Evolutionary conservation across 1,284 basidiomycete genomes (phyloP), one percentile per base, ranked within the genome.

Genomic region (Cystobasidium slooffiae): DNA sequence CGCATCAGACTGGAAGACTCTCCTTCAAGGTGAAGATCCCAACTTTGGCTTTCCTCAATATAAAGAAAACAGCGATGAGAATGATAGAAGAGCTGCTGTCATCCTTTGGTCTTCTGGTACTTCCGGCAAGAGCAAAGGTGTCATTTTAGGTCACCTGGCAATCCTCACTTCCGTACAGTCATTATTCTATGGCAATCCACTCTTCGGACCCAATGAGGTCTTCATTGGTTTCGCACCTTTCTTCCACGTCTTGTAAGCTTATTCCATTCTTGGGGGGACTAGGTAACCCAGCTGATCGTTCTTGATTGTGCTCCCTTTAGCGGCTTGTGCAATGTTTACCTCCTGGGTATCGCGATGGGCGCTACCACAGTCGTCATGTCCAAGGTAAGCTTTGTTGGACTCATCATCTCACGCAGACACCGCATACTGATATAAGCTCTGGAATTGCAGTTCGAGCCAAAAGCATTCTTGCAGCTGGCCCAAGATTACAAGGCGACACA

Each of bases 101-200:
- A 77, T 82, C 14, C 77, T 83, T 49, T 83, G 82, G 82, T 79
- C 78, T 18, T 80, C 80, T 22, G 82, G 82, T 1, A 83, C 82
- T 12, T 82, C 80, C 6, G 83, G 83, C 43, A 81, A 82, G 77
- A 79, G 77, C 72, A 83, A 83, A 62, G 83, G 82, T 18, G 83
- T 83, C 51, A 75, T 83, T 43, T 75, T 82, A 44, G 78, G 79
- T 24, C 83, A 84, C 74, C 74, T 75, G 6, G 81, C 80, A 0
- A 72, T 82, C 16, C 78, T 81, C 4, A 77, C 78, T 62, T 80
- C 80, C 9, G 77, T 80, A 4, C 74, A 81, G 53, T 77, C 77
- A 1, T 74, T 82, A 18, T 82, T 80, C 77, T 77, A 79, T 22
- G 78, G 78, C 6, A 77, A 77, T 55, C 76, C 75, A 70, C 64